Evolutionary conservation across 2,329 filamentous ascomycete species (phyloP).

Genomic region (Diaporthe citriasiana): DNA sequence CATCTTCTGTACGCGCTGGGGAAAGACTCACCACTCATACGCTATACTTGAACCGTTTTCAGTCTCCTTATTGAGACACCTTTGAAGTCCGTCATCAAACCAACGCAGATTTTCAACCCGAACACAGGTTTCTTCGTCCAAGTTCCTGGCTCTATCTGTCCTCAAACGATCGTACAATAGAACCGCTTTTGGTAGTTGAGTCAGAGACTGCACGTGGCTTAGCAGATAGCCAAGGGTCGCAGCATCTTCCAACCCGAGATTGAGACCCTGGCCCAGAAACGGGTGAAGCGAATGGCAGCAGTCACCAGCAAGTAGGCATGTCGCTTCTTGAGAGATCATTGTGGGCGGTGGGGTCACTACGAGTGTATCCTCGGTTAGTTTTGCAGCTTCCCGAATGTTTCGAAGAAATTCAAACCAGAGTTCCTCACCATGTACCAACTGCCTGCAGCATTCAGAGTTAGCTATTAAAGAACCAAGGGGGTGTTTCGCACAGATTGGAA

Average conservation of each 20-base stretch:
- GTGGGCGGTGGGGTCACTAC: neutral
- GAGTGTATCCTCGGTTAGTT: neutral
- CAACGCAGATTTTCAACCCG: neutral
- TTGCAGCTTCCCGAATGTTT: neutral
- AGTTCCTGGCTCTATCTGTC: neutral
- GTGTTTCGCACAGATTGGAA: no score
- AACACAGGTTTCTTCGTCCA: neutral
- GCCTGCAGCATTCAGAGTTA: no score
- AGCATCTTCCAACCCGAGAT: constrained; percentile 19
- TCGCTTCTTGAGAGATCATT: neutral
- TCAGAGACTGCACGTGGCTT: neutral
- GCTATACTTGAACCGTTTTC: neutral
- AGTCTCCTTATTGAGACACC: neutral
- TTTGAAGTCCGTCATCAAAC: neutral
- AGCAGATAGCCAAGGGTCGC: neutral
- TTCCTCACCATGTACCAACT: neutral
- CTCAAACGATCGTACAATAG: neutral
- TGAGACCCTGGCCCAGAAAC: constrained; percentile 1
- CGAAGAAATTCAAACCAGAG: neutral
- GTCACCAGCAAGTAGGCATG: constrained; percentile 9
- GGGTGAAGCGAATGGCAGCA: constrained; percentile 5
- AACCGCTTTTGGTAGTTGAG: neutral
- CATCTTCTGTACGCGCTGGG: neutral
- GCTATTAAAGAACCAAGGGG: no score
- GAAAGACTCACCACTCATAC: neutral